Evolutionary conservation across 305 asterid genomes (phyloP).

Genomic region (Ilex paraguariensis): DNA sequence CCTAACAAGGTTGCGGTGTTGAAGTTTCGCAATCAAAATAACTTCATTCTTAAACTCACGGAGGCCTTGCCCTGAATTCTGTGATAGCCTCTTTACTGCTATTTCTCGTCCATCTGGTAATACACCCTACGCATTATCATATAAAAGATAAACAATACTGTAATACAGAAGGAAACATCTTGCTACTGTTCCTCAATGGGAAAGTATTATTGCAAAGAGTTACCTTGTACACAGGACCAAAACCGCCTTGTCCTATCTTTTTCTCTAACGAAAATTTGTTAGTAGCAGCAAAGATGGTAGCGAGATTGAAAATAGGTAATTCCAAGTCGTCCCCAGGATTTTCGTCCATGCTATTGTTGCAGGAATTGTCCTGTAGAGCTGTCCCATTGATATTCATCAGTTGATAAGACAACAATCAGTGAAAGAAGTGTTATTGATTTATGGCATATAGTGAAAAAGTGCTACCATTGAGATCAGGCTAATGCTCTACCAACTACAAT

Average conservation of each 20-base stretch:
- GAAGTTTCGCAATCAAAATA: neutral
- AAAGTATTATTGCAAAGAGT: neutral
- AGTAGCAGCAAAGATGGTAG: neutral
- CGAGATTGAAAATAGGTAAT: neutral
- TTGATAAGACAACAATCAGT: neutral
- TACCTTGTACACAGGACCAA: constrained; percentile 1
- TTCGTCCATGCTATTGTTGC: neutral
- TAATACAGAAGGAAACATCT: neutral
- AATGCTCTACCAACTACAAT: no score
- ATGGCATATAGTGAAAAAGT: neutral
- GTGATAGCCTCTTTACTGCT: neutral
- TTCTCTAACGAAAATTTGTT: neutral
- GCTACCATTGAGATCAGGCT: neutral
- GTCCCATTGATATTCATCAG: neutral
- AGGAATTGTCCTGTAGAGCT: neutral
- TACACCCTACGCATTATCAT: neutral
- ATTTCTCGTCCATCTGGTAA: neutral
- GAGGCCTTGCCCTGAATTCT: neutral
- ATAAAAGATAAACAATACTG: neutral
- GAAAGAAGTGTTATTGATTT: neutral
- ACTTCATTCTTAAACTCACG: neutral
- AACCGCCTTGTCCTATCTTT: neutral
- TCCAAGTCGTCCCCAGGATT: neutral
- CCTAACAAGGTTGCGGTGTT: neutral
- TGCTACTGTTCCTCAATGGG: neutral